Evolutionary conservation across 768 basidiomycete genomes (phyloP).

Genomic region (Pleurotus tuoliensis): DNA sequence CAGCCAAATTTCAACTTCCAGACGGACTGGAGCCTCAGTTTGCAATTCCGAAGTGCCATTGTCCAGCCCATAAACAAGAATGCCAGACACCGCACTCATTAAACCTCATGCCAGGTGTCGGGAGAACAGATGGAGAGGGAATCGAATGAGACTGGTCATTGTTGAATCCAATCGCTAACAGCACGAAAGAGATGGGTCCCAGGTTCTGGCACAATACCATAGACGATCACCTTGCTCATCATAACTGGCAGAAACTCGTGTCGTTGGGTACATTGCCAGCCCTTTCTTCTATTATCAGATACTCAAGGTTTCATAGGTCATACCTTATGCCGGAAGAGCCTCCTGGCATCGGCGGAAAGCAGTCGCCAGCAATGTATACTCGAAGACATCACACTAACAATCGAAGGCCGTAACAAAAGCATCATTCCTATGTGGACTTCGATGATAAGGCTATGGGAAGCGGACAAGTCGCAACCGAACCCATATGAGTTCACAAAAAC

Average conservation of each 20-base stretch:
- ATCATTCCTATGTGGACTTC: neutral
- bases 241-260: conserved; percentile 18
- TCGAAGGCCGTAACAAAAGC: neutral
- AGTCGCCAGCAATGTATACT: conserved; percentile 3
- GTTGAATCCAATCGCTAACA: conserved; percentile 14
- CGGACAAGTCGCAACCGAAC: conserved; percentile 13
- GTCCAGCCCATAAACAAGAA: conserved; percentile 3
- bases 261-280: neutral
- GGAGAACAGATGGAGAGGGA: conserved; percentile 27
- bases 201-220: conserved; percentile 16
- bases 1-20: neutral
- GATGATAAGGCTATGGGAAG: conserved; percentile 11
- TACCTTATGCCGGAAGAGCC: conserved; percentile 1
- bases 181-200: neutral
- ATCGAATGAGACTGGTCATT: conserved; percentile 27
- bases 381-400: neutral
- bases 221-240: conserved; percentile 22
- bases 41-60: conserved; percentile 12
- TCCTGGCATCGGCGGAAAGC: conserved; percentile 9
- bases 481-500: conserved; percentile 9
- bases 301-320: conserved; percentile 1
- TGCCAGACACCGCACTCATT: conserved; percentile 10
- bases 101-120: conserved; percentile 11
- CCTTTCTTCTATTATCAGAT: too few species aligned
- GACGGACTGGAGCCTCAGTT: neutral